phyloP scores from a whole-genome alignment of 352 stramenopile species.

The Aphanomyces astaci region DNA sequence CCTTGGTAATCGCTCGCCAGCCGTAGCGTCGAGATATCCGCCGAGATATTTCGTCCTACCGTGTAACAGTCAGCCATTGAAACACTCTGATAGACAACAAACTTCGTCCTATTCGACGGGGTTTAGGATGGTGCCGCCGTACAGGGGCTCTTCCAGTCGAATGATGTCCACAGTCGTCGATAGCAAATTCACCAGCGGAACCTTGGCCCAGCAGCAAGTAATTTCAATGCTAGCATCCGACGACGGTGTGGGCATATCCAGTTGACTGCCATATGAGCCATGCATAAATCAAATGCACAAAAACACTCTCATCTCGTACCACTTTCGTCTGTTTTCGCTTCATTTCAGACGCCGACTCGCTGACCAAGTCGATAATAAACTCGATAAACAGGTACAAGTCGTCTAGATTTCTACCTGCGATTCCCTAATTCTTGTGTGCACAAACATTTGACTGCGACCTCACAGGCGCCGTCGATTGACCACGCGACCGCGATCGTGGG shows the following conservation, averaged over 20 bases:
- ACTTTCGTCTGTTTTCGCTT: conserved; percentile 24
- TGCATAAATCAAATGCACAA: neutral
- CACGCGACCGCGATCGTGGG: too few relatives aligned
- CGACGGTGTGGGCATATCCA: too few relatives aligned
- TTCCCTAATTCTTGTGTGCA: too few relatives aligned
- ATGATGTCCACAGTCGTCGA: conserved; percentile 39
- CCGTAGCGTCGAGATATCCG: conserved; percentile 55
- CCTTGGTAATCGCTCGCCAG: conserved; percentile 63
- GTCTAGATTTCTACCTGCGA: too few relatives aligned
- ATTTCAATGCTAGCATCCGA: conserved; percentile 56
- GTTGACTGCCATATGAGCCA: too few relatives aligned
- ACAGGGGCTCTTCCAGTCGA: conserved; percentile 48
- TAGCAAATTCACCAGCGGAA: conserved; percentile 48
- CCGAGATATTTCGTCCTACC: conserved; percentile 55
- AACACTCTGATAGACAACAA: neutral
- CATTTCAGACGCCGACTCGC: conserved; percentile 21
- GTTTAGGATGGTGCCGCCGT: conserved; percentile 50
- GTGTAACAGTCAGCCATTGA: neutral
- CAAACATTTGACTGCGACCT: too few relatives aligned
- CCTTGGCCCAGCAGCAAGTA: conserved; percentile 73
- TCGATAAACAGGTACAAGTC: conserved; percentile 59
- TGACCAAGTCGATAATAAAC: conserved; percentile 58
- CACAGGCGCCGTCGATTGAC: too few relatives aligned
- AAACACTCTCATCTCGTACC: too few relatives aligned
- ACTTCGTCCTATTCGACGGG: conserved; percentile 54